These are phyloP conservation scores for Ogataea siamensis DNA, from an alignment of 805 yeast species.

Conservation along the genomic window DNA sequence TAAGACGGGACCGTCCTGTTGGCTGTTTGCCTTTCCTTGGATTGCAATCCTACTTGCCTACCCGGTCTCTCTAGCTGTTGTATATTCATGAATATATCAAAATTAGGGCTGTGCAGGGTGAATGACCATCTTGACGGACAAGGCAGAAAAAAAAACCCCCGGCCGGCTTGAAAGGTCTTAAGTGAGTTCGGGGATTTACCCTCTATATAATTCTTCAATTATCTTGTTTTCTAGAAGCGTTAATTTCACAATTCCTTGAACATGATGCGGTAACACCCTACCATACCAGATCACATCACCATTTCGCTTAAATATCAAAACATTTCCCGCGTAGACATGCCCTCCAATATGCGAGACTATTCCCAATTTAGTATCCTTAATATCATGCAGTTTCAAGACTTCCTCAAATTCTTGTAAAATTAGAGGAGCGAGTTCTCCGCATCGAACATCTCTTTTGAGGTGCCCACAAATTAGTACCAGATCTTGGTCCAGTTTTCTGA, in stretches of 20 bases:
- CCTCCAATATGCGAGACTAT: slow-evolving; percentile 80
- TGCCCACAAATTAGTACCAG: slow-evolving; percentile 67
- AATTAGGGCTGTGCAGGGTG: neutral
- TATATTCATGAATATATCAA: too few species aligned
- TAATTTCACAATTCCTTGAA: slow-evolving; percentile 62
- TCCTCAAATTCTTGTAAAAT: slow-evolving; percentile 47
- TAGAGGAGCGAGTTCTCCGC: slow-evolving; percentile 67
- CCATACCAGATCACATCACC: slow-evolving; percentile 72
- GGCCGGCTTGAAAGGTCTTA: too few species aligned
- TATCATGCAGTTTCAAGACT: slow-evolving; percentile 37
- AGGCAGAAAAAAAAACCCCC: neutral
- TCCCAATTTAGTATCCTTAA: slow-evolving; percentile 39
- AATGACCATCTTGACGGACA: slow-evolving; percentile 2
- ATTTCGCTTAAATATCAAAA: slow-evolving; percentile 49
- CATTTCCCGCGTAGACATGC: slow-evolving; percentile 83
- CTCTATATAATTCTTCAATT: slow-evolving; percentile 58
- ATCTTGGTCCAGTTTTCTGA: slow-evolving; percentile 23
- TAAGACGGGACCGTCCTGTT: too few species aligned
- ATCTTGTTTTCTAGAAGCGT: slow-evolving; percentile 49
- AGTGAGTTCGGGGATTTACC: too few species aligned
- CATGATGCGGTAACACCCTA: slow-evolving; percentile 59
- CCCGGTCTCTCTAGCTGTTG: too few species aligned
- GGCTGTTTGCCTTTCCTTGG: neutral
- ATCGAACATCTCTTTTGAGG: slow-evolving; percentile 56
- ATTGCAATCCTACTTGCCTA: too few species aligned